These are phyloP conservation scores for Fusarium algeriense DNA, from an alignment of 2,329 filamentous ascomycete genomes.

Conservation along the genomic window DNA sequence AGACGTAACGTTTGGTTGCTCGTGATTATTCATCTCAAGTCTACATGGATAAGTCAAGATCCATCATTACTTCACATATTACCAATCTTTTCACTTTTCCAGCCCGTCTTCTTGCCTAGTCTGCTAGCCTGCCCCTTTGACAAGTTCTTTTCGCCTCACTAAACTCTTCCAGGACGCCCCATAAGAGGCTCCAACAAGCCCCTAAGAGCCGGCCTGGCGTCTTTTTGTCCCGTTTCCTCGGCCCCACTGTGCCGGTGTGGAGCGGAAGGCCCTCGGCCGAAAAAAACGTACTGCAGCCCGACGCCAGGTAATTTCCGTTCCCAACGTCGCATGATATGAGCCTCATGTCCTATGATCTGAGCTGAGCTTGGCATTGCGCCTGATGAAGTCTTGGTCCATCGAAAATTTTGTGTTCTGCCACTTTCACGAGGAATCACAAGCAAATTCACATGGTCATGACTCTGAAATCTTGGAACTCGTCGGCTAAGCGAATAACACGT, in stretches of 20 bases:
- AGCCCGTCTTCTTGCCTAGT: neutral
- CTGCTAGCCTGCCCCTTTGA: neutral
- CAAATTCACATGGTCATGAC: conserved; percentile 7
- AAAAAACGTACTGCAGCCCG: conserved; percentile 7
- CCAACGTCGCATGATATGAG: conserved; percentile 11
- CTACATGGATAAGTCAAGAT: conserved; percentile 20
- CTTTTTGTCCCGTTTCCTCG: conserved; percentile 1
- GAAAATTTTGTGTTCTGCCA: neutral
- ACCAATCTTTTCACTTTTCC: neutral
- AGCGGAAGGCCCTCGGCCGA: conserved; percentile 27
- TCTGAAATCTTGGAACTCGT: neutral
- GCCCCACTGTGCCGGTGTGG: conserved; percentile 27
- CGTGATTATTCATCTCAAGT: neutral
- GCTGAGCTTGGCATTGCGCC: neutral
- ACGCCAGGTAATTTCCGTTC: conserved; percentile 3
- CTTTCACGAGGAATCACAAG: conserved; percentile 7
- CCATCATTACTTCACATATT: conserved; percentile 13
- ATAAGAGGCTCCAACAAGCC: conserved; percentile 14
- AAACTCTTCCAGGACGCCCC: conserved; percentile 19
- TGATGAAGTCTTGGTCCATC: neutral
- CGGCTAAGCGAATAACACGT: conserved; percentile 22
- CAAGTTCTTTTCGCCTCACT: conserved; percentile 10
- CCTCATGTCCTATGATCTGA: neutral
- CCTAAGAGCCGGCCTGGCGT: conserved; percentile 9
- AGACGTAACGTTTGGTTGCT: neutral